Conservation (phyloP, 257 asterid genomes). For the Capsicum baccatum region DNA sequence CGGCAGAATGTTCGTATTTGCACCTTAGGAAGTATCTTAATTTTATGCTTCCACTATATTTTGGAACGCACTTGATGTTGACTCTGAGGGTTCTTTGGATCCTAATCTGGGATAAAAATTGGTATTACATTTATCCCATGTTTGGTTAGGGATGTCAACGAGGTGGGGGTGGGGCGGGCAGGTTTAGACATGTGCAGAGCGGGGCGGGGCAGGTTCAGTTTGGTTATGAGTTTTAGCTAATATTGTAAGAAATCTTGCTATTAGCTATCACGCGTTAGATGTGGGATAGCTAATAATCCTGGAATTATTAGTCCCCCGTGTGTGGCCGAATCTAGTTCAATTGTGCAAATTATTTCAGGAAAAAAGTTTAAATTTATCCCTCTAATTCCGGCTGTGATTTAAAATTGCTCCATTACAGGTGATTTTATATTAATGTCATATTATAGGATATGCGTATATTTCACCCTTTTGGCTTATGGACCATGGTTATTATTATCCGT, state of each 20-base stretch:
- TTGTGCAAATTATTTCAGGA: not conserved
- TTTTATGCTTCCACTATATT: not conserved
- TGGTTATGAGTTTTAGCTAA: not conserved
- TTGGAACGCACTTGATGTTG: not conserved
- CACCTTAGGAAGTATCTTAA: not conserved
- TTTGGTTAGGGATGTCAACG: not conserved
- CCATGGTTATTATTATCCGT: not conserved
- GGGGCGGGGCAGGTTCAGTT: not conserved
- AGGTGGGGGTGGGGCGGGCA: too few species aligned
- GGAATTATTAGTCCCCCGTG: not conserved
- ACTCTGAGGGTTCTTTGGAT: not conserved
- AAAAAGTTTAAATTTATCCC: not conserved
- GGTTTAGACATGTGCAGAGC: too few species aligned
- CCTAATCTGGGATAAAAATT: not conserved
- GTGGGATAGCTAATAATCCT: not conserved
- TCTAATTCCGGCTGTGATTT: not conserved
- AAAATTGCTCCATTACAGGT: not conserved
- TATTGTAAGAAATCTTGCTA: not conserved
- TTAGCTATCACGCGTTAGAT: not conserved
- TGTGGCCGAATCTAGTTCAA: not conserved
- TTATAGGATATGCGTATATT: not conserved
- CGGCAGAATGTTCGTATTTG: not conserved
- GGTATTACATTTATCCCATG: not conserved
- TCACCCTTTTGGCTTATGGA: not conserved
- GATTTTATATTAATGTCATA: not conserved